Conservation (phyloP, 1,139 yeast genomes). For the Chernovozyma aurita region DNA sequence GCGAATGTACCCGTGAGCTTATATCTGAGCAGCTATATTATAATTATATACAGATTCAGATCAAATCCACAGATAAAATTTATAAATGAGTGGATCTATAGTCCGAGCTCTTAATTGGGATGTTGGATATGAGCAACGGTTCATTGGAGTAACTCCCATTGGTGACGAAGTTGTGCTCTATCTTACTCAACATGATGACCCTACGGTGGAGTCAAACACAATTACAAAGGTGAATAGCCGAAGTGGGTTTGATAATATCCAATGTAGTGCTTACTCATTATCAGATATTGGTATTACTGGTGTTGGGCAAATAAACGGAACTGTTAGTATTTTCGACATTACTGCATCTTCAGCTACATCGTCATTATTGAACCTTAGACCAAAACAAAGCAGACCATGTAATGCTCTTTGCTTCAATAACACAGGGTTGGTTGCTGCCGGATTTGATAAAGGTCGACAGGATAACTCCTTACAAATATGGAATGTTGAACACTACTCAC, state of each 20-base stretch:
- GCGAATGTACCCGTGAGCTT: too few species aligned
- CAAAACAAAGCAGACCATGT: conserved; percentile 71
- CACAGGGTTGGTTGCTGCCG: conserved; percentile 66
- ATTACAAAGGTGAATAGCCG: conserved; percentile 48
- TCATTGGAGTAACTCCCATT: conserved; percentile 60
- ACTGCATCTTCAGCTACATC: conserved; percentile 29
- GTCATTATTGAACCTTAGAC: conserved; percentile 46
- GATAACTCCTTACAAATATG: conserved; percentile 78
- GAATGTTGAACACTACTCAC: conserved; percentile 64
- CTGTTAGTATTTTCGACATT: conserved; percentile 61
- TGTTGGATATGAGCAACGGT: conserved; percentile 48
- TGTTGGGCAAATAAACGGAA: conserved; percentile 73
- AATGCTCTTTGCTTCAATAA: conserved; percentile 69
- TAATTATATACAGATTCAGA: too few species aligned
- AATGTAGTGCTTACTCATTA: conserved; percentile 65
- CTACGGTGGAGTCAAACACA: conserved; percentile 29
- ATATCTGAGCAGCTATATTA: too few species aligned
- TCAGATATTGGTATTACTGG: conserved; percentile 56
- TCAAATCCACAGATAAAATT: too few species aligned
- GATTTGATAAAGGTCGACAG: conserved; percentile 75
- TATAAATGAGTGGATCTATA: conserved; percentile 51
- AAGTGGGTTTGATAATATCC: conserved; percentile 67
- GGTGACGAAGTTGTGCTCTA: conserved; percentile 66
- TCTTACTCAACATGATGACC: conserved; percentile 45
- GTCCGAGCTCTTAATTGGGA: conserved; percentile 62